Conservation (phyloP, 169 alveolate genomes). For the Babesia sp. region DNA sequence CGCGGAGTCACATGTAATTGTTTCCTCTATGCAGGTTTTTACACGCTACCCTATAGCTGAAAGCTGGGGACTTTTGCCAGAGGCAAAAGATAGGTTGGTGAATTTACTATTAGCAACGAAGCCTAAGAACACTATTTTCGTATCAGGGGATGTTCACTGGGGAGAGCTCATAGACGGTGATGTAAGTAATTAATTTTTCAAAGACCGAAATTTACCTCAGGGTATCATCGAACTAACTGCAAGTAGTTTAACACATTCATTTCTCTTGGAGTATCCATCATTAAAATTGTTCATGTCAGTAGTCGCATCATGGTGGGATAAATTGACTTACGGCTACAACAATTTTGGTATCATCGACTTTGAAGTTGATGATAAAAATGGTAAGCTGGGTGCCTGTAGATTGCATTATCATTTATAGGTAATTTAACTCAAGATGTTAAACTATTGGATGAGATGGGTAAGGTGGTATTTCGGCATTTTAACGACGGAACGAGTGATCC, state of each 20-base stretch:
- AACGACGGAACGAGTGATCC: slow-evolving; percentile 27
- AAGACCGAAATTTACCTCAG: background rate
- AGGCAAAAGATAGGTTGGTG: slow-evolving; percentile 71
- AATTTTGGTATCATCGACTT: slow-evolving; percentile 57
- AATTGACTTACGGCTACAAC: slow-evolving; percentile 35
- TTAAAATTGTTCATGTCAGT: background rate
- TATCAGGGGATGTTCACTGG: slow-evolving; percentile 86
- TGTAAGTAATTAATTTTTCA: slow-evolving; percentile 21
- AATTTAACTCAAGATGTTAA: slow-evolving; percentile 31
- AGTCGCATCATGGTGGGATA: background rate
- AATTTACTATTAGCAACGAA: slow-evolving; percentile 68
- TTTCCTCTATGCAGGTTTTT: slow-evolving; percentile 86
- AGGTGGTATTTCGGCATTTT: background rate
- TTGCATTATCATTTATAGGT: background rate
- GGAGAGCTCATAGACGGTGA: slow-evolving; percentile 66
- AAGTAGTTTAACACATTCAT: slow-evolving; percentile 63
- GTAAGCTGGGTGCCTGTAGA: background rate
- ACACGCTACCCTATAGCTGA: slow-evolving; percentile 68
- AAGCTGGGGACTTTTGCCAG: slow-evolving; percentile 83
- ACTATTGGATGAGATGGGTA: slow-evolving; percentile 36
- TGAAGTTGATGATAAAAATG: slow-evolving; percentile 6
- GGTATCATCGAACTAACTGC: slow-evolving; percentile 62
- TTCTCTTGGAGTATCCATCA: background rate
- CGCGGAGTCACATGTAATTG: slow-evolving; percentile 80
- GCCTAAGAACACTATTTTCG: slow-evolving; percentile 77